Percentiles rank a stretch among this genome's conserved stretches.
These are phyloP conservation scores for Bruguiera hainesii DNA, from an alignment of 441 rosid genomes.

Conservation along the genomic window DNA sequence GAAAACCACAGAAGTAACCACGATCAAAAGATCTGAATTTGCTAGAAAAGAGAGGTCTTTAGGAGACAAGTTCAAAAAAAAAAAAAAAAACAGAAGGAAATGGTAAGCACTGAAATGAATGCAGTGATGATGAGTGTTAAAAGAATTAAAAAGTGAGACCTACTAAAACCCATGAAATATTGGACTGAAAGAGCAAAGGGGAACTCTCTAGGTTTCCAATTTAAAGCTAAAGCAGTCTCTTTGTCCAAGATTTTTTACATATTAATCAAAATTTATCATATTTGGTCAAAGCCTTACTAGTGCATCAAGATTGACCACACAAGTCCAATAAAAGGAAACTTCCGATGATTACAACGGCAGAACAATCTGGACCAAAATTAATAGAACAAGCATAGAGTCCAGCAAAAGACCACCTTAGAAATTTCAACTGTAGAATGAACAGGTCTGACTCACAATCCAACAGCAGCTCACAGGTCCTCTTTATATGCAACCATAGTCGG, in stretches of 20 bases:
- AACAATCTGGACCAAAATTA: not conserved
- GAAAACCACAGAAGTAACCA: no score
- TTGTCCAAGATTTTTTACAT: slow-evolving; percentile 15
- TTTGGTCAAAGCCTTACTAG: slow-evolving; percentile 30
- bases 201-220: slow-evolving; percentile 18
- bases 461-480: slow-evolving; percentile 16
- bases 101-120: not conserved
- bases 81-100: not conserved
- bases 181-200: slow-evolving; percentile 20
- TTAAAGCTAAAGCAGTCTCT: slow-evolving; percentile 15
- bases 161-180: slow-evolving; percentile 30
- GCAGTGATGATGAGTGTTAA: not conserved
- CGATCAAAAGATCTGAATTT: not conserved
- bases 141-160: slow-evolving; percentile 13
- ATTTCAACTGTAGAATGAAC: slow-evolving; percentile 20
- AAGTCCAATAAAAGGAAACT: slow-evolving; percentile 8
- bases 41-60: no score
- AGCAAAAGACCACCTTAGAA: slow-evolving; percentile 15
- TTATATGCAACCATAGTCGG: slow-evolving; percentile 22
- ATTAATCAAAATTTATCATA: not conserved
- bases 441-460: slow-evolving; percentile 17
- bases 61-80: not conserved
- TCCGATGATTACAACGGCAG: not conserved
- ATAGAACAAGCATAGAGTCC: slow-evolving; percentile 7
- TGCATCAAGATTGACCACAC: slow-evolving; percentile 26